Evolutionary conservation across 2,329 filamentous ascomycete genomes (phyloP), one percentile per base, ranked within the genome.

Genomic region (Colletotrichum noveboracense): DNA sequence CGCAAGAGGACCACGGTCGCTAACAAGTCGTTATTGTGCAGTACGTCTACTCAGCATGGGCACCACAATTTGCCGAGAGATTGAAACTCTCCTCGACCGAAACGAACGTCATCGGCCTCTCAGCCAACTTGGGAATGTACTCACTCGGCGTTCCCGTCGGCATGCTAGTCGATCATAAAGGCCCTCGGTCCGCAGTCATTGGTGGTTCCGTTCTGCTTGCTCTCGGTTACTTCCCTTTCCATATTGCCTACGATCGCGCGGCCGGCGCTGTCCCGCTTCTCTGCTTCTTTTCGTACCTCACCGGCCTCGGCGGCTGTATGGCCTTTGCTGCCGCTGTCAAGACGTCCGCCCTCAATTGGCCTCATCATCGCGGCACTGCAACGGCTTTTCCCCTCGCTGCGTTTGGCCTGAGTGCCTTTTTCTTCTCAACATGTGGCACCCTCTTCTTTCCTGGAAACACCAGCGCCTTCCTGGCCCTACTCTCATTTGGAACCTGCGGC

Each of bases 21-120:
- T 76, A 55, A 75, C 36, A 24, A 66, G 36, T 10, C 16, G 7
- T 24, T n/a, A 32, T 66, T 43, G 18, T 67, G 66, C 82, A 98
- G 95, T 98, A 99, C 91, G 96, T 96, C 82, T 99, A 98, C 86
- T 98, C 96, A 71, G 96, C 96, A 85, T 99, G 97, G 96, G 96
- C 95, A 16, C 97, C 97, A 24, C 96, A 98, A 85, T 98, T 98
- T 82, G 96, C 96, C 66, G 93, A 97, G 81, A 93, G 91, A 79
- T 89, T 99, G 80, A 93, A 94, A 82, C 91, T 98, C 76, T 96
- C 96, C 16, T 94, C 97, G n/a, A 98, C 96, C 4, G 90, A 98
- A 84, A 96, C 92, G 85, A 98, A 99, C 85, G 85, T 98, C 78
- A 96, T 99, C 82, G 96, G 94, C 58, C 89, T 94, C n/a, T 90